Conservation (phyloP, 2,329 filamentous ascomycete species). For the Aureobasidium subglaciale region DNA sequence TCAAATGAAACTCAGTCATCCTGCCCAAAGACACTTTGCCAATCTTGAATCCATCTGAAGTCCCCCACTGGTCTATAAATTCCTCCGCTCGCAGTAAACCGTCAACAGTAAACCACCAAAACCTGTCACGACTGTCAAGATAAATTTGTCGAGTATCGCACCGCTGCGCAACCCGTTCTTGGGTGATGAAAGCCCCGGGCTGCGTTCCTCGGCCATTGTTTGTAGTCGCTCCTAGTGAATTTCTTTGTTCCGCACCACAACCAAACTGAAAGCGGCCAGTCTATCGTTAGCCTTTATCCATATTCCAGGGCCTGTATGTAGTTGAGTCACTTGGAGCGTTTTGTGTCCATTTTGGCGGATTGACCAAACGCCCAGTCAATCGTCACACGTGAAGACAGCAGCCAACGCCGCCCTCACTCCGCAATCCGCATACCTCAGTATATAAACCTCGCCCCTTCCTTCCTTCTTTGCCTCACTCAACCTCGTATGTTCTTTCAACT, state of each 20-base stretch:
- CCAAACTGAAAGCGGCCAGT: neutral
- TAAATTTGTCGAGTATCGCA: neutral
- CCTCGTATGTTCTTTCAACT: conserved; percentile 1
- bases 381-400: conserved; percentile 9
- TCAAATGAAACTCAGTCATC: conserved; percentile 16
- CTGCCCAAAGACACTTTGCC: conserved; percentile 9
- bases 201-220: neutral
- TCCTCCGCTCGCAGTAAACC: neutral
- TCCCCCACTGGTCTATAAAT: neutral
- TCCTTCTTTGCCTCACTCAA: neutral
- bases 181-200: neutral
- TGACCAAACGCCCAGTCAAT: conserved; percentile 4
- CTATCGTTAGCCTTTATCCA: neutral
- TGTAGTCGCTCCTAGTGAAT: neutral
- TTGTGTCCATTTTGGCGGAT: neutral
- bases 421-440: neutral
- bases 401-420: conserved; percentile 8
- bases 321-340: neutral
- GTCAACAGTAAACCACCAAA: neutral
- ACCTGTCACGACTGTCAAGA: neutral
- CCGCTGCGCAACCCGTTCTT: neutral
- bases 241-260: neutral
- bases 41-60: neutral
- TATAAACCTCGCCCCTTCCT: conserved; percentile 10
- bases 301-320: neutral